A percentile compares a stretch with the other conserved stretches of the same genome.
These are phyloP conservation scores for Puccinellia tenuiflora DNA, from an alignment of 176 grass and related monocot genomes.

Conservation along the genomic window DNA sequence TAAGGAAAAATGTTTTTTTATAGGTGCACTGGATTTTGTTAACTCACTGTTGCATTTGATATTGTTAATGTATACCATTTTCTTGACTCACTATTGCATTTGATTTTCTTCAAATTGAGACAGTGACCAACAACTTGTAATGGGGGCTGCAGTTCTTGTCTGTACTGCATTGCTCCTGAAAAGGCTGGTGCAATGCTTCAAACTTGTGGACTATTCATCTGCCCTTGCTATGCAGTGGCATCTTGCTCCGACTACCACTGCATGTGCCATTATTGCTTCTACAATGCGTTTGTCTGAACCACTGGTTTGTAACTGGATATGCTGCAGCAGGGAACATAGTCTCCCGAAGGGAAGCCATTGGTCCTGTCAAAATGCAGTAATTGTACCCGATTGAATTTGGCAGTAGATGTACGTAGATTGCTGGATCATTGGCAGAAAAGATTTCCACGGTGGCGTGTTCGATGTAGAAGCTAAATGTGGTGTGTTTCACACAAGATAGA, in stretches of 20 bases:
- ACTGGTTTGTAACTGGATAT: too few relatives aligned
- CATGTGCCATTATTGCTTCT: conserved; percentile 26
- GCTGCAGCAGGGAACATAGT: too few relatives aligned
- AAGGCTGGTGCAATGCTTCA: background rate
- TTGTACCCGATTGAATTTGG: too few relatives aligned
- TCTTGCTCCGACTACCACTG: background rate
- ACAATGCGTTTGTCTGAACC: background rate
- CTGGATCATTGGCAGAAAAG: too few relatives aligned
- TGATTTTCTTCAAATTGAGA: too few relatives aligned
- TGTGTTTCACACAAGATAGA: too few relatives aligned
- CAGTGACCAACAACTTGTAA: background rate
- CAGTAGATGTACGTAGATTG: too few relatives aligned
- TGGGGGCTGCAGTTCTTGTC: background rate
- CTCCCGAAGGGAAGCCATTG: too few relatives aligned
- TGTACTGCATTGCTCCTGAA: conserved; percentile 12
- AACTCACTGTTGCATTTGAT: background rate
- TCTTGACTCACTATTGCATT: too few relatives aligned
- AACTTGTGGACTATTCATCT: background rate
- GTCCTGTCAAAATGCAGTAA: too few relatives aligned
- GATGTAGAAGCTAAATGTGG: too few relatives aligned
- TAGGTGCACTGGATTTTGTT: background rate
- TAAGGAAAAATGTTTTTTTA: background rate
- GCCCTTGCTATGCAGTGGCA: conserved; percentile 11
- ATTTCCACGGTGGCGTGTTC: too few relatives aligned
- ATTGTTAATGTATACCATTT: background rate